phyloP scores from a whole-genome alignment of 441 rosid genomes.

The Adansonia madagascariensis region DNA sequence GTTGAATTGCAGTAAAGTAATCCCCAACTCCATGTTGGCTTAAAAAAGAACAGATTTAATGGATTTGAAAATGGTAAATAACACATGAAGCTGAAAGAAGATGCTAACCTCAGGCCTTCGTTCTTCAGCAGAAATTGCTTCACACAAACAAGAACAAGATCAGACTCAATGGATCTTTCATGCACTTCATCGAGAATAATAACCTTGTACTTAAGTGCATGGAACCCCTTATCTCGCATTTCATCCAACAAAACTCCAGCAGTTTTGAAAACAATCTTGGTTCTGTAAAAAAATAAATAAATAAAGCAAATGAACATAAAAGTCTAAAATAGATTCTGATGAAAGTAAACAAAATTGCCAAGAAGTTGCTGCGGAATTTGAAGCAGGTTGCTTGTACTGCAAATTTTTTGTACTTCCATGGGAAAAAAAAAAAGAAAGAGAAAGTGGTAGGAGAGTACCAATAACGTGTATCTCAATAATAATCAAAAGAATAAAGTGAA shows the following conservation, averaged over 20 bases:
- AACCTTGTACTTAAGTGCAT: constrained; percentile 85
- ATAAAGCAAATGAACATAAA: background rate
- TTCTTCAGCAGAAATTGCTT: constrained; percentile 85
- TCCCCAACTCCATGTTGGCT: background rate
- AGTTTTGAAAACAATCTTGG: constrained; percentile 89
- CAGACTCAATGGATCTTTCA: constrained; percentile 96
- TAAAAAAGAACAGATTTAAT: constrained; percentile 23
- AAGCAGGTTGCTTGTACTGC: background rate
- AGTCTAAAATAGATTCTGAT: background rate
- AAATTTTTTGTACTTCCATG: background rate
- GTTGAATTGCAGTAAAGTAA: constrained; percentile 15
- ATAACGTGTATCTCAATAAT: background rate
- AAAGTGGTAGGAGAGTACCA: background rate
- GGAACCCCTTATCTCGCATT: constrained; percentile 81
- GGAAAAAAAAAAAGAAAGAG: background rate
- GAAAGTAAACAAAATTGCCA: background rate
- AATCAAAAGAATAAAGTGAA: background rate
- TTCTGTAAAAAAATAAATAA: constrained; percentile 41
- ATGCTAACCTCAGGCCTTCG: constrained; percentile 67
- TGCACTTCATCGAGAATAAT: constrained; percentile 98
- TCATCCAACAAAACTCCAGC: constrained; percentile 96
- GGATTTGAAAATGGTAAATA: background rate
- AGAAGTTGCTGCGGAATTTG: background rate
- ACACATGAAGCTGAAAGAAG: constrained; percentile 16
- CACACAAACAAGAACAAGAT: constrained; percentile 84